A percentile compares a stretch with the other conserved stretches of the same genome.
phyloP scores from a whole-genome alignment of 768 basidiomycete species.

The Mycena metata region DNA sequence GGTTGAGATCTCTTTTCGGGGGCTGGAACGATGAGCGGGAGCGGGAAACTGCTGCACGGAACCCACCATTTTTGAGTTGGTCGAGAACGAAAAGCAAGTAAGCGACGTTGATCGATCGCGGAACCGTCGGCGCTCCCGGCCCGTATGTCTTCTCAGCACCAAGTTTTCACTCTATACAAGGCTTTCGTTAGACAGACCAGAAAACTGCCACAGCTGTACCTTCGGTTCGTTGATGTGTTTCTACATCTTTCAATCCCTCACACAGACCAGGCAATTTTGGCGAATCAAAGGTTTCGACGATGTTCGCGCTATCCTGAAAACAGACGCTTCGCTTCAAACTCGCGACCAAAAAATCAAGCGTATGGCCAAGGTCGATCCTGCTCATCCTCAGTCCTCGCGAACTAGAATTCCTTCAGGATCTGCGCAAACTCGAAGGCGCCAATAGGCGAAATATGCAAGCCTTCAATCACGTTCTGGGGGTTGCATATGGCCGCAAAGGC shows the following conservation, averaged over 20 bases:
- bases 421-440: slow-evolving; percentile 66
- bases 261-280: slow-evolving; percentile 69
- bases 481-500: slow-evolving; percentile 84
- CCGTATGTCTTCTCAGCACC: slow-evolving; percentile 22
- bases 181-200: slow-evolving; percentile 57
- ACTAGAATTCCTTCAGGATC: slow-evolving; percentile 55
- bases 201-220: slow-evolving; percentile 57
- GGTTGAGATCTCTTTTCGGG: slow-evolving; percentile 73
- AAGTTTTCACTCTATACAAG: slow-evolving; percentile 55
- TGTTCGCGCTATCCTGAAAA: slow-evolving; percentile 60
- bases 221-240: slow-evolving; percentile 50
- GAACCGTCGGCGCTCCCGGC: no score
- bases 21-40: slow-evolving; percentile 54
- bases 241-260: neutral
- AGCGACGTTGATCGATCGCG: slow-evolving; percentile 1
- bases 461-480: slow-evolving; percentile 70
- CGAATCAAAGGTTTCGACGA: slow-evolving; percentile 71
- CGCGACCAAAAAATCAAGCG: slow-evolving; percentile 61
- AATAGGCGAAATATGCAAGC: slow-evolving; percentile 63
- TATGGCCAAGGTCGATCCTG: slow-evolving; percentile 61
- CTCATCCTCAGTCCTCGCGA: slow-evolving; percentile 11
- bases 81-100: slow-evolving; percentile 9
- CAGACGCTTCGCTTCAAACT: slow-evolving; percentile 45
- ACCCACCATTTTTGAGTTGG: slow-evolving; percentile 38
- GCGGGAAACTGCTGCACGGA: slow-evolving; percentile 9